These are phyloP conservation scores for Kurtzmaniella quercitrusa DNA, from an alignment of 1,139 yeast species.

Conservation along the genomic window DNA sequence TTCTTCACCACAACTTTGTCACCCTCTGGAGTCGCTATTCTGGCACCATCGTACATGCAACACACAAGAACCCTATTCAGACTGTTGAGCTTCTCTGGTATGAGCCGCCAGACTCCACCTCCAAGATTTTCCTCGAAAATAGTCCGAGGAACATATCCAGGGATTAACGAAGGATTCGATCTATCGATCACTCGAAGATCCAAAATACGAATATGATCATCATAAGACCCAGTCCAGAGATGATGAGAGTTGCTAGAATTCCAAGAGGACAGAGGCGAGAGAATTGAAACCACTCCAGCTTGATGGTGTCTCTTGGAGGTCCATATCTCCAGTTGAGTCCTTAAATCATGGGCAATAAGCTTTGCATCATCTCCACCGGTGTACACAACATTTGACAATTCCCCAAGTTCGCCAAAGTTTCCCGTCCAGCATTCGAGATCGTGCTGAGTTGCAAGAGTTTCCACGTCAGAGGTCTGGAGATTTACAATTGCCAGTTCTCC, in stretches of 20 bases:
- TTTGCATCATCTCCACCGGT: constrained; percentile 91
- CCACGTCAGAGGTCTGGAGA: constrained; percentile 10
- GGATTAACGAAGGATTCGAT: constrained; percentile 31
- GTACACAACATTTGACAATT: constrained; percentile 54
- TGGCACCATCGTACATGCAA: constrained; percentile 95
- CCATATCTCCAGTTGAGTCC: constrained; percentile 51
- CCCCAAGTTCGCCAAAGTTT: constrained; percentile 58
- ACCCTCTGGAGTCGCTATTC: constrained; percentile 44
- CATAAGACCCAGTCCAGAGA: constrained; percentile 90
- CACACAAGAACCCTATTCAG: constrained; percentile 52
- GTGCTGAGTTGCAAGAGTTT: constrained; percentile 33
- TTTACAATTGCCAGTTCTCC: constrained; percentile 45
- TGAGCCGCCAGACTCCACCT: constrained; percentile 94
- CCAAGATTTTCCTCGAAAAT: constrained; percentile 52
- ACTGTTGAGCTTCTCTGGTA: constrained; percentile 34
- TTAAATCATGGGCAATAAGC: constrained; percentile 69
- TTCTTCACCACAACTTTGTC: constrained; percentile 37
- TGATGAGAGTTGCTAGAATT: constrained; percentile 41
- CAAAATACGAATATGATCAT: constrained; percentile 65
- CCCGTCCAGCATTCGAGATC: constrained; percentile 89
- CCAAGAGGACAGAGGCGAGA: constrained; percentile 45
- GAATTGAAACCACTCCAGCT: constrained; percentile 85
- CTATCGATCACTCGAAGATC: constrained; percentile 61
- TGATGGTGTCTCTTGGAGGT: constrained; percentile 59
- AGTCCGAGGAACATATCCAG: constrained; percentile 47